phyloP scores from a whole-genome alignment of 2,329 filamentous ascomycete genomes.

The Pestalotiopsis fici region DNA sequence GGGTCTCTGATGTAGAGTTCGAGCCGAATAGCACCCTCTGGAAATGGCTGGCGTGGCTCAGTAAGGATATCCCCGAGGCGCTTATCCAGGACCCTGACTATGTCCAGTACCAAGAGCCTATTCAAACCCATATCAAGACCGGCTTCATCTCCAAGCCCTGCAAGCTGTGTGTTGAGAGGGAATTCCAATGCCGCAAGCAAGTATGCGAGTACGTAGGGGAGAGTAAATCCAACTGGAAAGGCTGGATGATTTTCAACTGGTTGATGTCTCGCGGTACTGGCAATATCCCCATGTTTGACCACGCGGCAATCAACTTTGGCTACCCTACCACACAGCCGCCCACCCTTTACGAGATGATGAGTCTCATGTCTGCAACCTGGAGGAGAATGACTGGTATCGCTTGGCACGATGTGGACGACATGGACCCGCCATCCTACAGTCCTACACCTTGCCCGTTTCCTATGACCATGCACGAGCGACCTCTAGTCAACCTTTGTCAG shows the following conservation, averaged over 20 bases:
- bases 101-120: neutral
- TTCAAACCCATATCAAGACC: slow-evolving; percentile 14
- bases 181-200: slow-evolving; percentile 14
- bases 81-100: neutral
- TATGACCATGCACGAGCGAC: slow-evolving; percentile 6
- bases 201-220: slow-evolving; percentile 12
- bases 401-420: slow-evolving; percentile 14
- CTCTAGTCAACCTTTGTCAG: slow-evolving; percentile 13
- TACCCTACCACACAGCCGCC: slow-evolving; percentile 11
- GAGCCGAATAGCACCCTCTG: slow-evolving; percentile 18
- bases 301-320: slow-evolving; percentile 13
- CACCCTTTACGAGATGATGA: neutral
- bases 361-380: slow-evolving; percentile 20
- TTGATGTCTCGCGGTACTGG: slow-evolving; percentile 14
- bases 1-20: slow-evolving; percentile 18
- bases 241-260: slow-evolving; percentile 22
- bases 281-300: slow-evolving; percentile 15
- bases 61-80: neutral
- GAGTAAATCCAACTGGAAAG: neutral
- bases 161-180: slow-evolving; percentile 15
- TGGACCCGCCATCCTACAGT: neutral
- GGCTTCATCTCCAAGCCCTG: slow-evolving; percentile 21
- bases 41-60: slow-evolving; percentile 13
- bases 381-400: slow-evolving; percentile 14
- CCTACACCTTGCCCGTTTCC: neutral